A percentile compares a stretch with the other conserved stretches of the same genome.
These are phyloP conservation scores for Saccharomycopsis malanga DNA, from an alignment of 805 yeast genomes.

Conservation along the genomic window DNA sequence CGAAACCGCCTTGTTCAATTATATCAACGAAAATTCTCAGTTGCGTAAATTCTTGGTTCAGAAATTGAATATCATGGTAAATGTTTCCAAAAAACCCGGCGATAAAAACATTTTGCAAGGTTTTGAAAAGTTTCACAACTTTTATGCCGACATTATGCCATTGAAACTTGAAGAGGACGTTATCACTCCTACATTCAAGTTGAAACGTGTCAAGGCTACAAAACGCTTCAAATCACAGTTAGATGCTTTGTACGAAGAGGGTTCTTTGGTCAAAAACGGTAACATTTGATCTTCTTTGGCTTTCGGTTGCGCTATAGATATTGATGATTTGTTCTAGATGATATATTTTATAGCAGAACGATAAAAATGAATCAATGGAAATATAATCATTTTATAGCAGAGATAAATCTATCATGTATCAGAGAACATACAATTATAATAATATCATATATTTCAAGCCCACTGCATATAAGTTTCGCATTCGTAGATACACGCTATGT, in stretches of 20 bases:
- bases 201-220: slow-evolving; percentile 37
- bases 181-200: slow-evolving; percentile 49
- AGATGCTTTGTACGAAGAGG: slow-evolving; percentile 37
- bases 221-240: slow-evolving; percentile 33
- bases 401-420: too few species aligned
- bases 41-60: slow-evolving; percentile 29
- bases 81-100: background rate
- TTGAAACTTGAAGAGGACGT: slow-evolving; percentile 43
- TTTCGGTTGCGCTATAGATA: background rate
- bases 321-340: too few species aligned
- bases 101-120: slow-evolving; percentile 32
- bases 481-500: too few species aligned
- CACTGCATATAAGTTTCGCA: too few species aligned
- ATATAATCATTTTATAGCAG: too few species aligned
- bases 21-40: slow-evolving; percentile 29
- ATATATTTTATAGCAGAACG: too few species aligned
- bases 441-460: too few species aligned
- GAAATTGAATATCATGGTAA: slow-evolving; percentile 12
- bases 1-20: slow-evolving; percentile 26
- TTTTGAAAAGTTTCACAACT: slow-evolving; percentile 45
- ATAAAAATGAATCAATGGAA: too few species aligned
- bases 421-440: too few species aligned
- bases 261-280: slow-evolving; percentile 23
- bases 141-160: slow-evolving; percentile 40
- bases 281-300: slow-evolving; percentile 4